A percentile compares a stretch with the other conserved stretches of the same genome.
phyloP scores from a whole-genome alignment of 2,329 filamentous ascomycete species.

The Tolypocladium album region DNA sequence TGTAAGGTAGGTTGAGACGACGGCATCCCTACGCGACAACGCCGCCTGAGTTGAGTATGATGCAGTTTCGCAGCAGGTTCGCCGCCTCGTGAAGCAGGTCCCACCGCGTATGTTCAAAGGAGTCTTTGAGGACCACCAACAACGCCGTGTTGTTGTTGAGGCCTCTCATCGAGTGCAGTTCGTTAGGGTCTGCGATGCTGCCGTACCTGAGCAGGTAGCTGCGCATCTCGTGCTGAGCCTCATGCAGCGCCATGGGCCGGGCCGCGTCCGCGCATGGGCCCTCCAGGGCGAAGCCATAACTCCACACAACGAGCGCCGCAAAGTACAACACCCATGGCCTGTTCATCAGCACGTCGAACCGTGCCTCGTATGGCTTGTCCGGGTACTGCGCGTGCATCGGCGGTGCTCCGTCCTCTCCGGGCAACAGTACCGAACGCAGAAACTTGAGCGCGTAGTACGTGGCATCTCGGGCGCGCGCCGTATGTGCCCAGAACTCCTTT shows the following conservation, averaged over 20 bases:
- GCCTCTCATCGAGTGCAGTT: slow-evolving; percentile 60
- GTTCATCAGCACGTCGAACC: slow-evolving; percentile 83
- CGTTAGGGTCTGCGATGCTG: slow-evolving; percentile 62
- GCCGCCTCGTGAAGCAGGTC: slow-evolving; percentile 84
- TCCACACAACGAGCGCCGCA: slow-evolving; percentile 86
- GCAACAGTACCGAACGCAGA: slow-evolving; percentile 70
- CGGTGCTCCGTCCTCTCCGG: slow-evolving; percentile 14
- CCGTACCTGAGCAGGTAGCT: slow-evolving; percentile 65
- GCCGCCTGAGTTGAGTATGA: slow-evolving; percentile 31
- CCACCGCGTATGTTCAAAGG: slow-evolving; percentile 78
- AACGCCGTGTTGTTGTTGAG: slow-evolving; percentile 77
- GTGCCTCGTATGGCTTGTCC: slow-evolving; percentile 58
- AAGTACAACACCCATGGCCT: slow-evolving; percentile 95
- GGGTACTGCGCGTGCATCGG: slow-evolving; percentile 9
- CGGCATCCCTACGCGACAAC: slow-evolving; percentile 10
- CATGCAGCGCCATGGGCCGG: slow-evolving; percentile 46
- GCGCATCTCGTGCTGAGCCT: slow-evolving; percentile 69
- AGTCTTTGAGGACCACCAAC: slow-evolving; percentile 69
- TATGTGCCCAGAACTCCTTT: slow-evolving; percentile 82
- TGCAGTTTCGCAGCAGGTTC: slow-evolving; percentile 69
- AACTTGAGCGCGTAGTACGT: slow-evolving; percentile 89
- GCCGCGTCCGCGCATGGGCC: slow-evolving; percentile 52
- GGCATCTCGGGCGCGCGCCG: slow-evolving; percentile 78
- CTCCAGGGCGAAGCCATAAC: slow-evolving; percentile 84
- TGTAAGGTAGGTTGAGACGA: too few species aligned